Evolutionary conservation across 805 yeast genomes (phyloP).

Genomic region (Wickerhamomyces tratensis): DNA sequence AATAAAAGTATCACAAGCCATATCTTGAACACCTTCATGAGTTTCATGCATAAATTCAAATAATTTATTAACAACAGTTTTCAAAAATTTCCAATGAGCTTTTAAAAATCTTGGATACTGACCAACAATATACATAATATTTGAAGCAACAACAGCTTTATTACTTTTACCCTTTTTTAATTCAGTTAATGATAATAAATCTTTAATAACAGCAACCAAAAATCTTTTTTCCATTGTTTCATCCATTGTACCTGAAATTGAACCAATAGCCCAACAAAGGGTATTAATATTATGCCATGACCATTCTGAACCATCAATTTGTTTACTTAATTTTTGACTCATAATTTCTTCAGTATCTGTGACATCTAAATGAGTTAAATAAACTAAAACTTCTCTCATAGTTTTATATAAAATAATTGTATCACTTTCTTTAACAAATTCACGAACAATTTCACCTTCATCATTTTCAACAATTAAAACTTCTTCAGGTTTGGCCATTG

Average conservation of each 20-base stretch:
- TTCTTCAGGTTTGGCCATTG: slow-evolving; percentile 98
- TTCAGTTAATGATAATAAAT: slow-evolving; percentile 83
- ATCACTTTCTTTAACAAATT: slow-evolving; percentile 93
- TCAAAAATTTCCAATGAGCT: slow-evolving; percentile 96
- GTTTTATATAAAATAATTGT: slow-evolving; percentile 92
- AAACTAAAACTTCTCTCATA: slow-evolving; percentile 92
- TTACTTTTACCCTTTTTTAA: slow-evolving; percentile 96
- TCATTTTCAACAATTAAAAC: slow-evolving; percentile 95
- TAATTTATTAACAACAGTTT: slow-evolving; percentile 89
- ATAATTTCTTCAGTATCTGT: slow-evolving; percentile 89
- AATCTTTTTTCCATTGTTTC: slow-evolving; percentile 96
- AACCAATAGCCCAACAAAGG: slow-evolving; percentile 98
- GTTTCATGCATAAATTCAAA: slow-evolving; percentile 99
- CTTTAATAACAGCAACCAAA: slow-evolving; percentile 87
- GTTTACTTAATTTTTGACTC: slow-evolving; percentile 85
- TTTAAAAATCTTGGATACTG: slow-evolving; percentile 96
- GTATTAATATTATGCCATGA: slow-evolving; percentile 98
- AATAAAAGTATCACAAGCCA: slow-evolving; percentile 99
- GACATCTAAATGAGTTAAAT: slow-evolving; percentile 91
- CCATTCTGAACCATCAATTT: slow-evolving; percentile 96
- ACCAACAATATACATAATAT: slow-evolving; percentile 98
- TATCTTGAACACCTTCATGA: slow-evolving; percentile 99
- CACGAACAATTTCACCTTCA: slow-evolving; percentile 98
- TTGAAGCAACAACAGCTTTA: slow-evolving; percentile 99
- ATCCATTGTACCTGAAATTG: slow-evolving; percentile 97